phyloP scores from a whole-genome alignment of 2,329 filamentous ascomycete genomes.

The Fusarium pseudograminearum region DNA sequence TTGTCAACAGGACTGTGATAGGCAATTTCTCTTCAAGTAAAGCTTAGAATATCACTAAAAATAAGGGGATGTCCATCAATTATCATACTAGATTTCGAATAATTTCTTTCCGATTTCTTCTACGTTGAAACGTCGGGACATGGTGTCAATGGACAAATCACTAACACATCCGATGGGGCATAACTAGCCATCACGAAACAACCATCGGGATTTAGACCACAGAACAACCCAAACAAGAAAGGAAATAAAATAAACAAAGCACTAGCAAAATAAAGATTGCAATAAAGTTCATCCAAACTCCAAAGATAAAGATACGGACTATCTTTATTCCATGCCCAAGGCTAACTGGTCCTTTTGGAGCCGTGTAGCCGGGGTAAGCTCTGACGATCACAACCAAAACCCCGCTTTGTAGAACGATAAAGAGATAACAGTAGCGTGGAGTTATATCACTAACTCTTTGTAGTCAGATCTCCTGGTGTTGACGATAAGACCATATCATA shows the following conservation, averaged over 20 bases:
- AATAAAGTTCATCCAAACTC: too few species aligned
- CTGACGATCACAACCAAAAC: not conserved
- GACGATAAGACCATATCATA: not conserved
- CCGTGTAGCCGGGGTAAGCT: not conserved
- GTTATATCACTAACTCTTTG: not conserved
- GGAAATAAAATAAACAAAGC: fast-evolving
- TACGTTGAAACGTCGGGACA: too few species aligned
- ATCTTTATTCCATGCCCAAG: not conserved
- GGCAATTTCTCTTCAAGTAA: too few species aligned
- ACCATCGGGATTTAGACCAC: fast-evolving
- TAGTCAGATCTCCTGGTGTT: fast-evolving
- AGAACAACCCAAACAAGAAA: too few species aligned
- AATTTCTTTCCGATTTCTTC: too few species aligned
- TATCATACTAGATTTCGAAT: fast-evolving
- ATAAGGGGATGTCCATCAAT: too few species aligned
- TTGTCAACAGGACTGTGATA: not conserved
- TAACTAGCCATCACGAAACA: too few species aligned
- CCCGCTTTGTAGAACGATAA: not conserved
- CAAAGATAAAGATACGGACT: not conserved
- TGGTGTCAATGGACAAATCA: too few species aligned
- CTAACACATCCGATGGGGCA: too few species aligned
- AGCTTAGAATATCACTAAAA: too few species aligned
- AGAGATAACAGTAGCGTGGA: not conserved
- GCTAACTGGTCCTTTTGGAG: not conserved
- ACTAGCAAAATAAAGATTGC: too few species aligned